Evolutionary conservation across 306 rosid species (phyloP).

Genomic region (Arachis stenosperma): DNA sequence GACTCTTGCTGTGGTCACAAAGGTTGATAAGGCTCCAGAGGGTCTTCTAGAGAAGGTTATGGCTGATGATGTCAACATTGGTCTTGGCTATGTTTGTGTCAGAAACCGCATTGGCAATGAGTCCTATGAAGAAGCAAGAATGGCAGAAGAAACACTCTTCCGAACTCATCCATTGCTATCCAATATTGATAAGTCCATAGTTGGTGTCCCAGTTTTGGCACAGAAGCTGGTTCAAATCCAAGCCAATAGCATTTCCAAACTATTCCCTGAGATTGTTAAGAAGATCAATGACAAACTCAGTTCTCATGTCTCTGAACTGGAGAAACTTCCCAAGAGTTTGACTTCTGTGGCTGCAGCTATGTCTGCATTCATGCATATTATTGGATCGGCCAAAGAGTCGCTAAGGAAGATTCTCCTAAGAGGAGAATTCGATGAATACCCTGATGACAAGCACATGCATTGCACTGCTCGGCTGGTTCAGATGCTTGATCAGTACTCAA

Average conservation of each 20-base stretch:
- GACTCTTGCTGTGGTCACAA: conserved; percentile 55
- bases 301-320: conserved; percentile 22
- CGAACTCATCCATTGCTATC: conserved; percentile 46
- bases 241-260: conserved; percentile 38
- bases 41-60: conserved; percentile 52
- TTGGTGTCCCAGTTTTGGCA: conserved; percentile 48
- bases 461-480: conserved; percentile 32
- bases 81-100: conserved; percentile 55
- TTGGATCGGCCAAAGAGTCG: conserved; percentile 45
- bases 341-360: conserved; percentile 36
- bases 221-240: conserved; percentile 45
- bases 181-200: conserved; percentile 46
- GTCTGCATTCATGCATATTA: conserved; percentile 40
- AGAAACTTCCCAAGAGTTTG: conserved; percentile 31
- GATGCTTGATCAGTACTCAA: conserved; percentile 4
- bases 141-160: conserved; percentile 41
- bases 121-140: conserved; percentile 47
- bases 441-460: conserved; percentile 21
- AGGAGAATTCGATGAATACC: conserved; percentile 38
- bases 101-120: conserved; percentile 53
- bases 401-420: conserved; percentile 33
- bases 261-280: conserved; percentile 41
- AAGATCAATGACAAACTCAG: conserved; percentile 43
- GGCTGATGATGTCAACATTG: conserved; percentile 54
- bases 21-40: conserved; percentile 47